A percentile compares a stretch with the other conserved stretches of the same genome.
These are phyloP conservation scores for Phlyctochytrium bullatum DNA, from an alignment of 192 early-diverging fungal species.

Conservation along the genomic window DNA sequence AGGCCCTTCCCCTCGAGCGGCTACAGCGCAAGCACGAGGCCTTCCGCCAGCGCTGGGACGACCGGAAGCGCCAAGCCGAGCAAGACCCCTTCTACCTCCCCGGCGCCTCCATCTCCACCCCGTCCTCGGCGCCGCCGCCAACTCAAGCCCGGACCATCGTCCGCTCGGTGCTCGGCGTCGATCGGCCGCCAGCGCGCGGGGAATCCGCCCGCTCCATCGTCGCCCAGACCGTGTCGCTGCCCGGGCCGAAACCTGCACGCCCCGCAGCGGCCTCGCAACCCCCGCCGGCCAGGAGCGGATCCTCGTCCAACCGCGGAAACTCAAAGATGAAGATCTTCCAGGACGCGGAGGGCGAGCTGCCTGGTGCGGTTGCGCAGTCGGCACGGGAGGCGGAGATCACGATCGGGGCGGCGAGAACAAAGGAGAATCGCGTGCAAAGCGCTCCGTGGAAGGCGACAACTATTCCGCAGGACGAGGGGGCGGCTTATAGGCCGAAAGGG, in stretches of 20 bases:
- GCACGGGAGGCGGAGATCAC: constrained; percentile 19
- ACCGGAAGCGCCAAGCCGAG: background rate
- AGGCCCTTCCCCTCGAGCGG: constrained; percentile 67
- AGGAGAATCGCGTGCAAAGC: constrained; percentile 68
- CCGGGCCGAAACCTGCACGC: background rate
- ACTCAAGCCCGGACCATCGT: too few species aligned
- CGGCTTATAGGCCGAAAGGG: too few species aligned
- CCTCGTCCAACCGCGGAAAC: background rate
- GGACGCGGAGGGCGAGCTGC: constrained; percentile 4
- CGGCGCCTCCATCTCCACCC: too few species aligned
- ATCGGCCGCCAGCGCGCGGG: too few species aligned
- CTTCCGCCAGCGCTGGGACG: constrained; percentile 53
- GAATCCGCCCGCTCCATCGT: too few species aligned
- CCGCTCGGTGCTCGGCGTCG: too few species aligned
- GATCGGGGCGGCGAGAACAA: constrained; percentile 58
- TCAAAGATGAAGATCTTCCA: constrained; percentile 17
- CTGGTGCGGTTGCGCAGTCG: background rate
- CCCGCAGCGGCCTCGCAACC: background rate
- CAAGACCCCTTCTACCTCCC: too few species aligned
- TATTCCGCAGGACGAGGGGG: too few species aligned
- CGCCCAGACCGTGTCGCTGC: too few species aligned
- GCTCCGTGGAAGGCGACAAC: constrained; percentile 60
- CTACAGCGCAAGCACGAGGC: constrained; percentile 56
- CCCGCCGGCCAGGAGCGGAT: background rate
- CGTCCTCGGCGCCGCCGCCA: too few species aligned